Base-by-base conservation (phyloP, 768 basidiomycete species). In the Podaxis sp. region DNA sequence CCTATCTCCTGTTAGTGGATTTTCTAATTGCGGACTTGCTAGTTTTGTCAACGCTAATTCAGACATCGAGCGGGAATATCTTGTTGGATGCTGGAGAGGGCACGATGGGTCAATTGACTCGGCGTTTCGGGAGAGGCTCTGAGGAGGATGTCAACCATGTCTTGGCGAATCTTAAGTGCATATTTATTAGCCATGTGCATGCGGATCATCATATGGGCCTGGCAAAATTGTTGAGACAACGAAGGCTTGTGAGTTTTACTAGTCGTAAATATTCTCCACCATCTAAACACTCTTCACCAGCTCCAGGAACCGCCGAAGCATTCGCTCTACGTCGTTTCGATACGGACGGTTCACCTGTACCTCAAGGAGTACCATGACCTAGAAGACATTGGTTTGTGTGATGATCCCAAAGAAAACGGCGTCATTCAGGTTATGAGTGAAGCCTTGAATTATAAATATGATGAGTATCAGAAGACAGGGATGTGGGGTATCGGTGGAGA, bases 11-110 rank as follows among this genome's bases (percentile, higher is more conserved):
- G 20, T 13, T n/a, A 22, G 26, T 40, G 6, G 44, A 15, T 56
- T 49, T 51, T 51, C 26, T 62, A n/a, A 58, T 36, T 33, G n/a
- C 22, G 20, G 37, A 28, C 38, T 7, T 44, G 10, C 28, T 62
- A 91, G 90, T 91, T 2, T 91, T 91, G 15, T 82, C 88, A 0
- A 95, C 90, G 0, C 80, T 96, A 4, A 76, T 99, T 5, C 81
- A 82, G 53, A 87, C 96, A 38, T 95, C 96, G 0, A 74, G 77
- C 0, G 92, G 93, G 0, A 87, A 84, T 64, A 75, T 97, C 37
- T 76, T 98, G n/a, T 81, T 98, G 2, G 96, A 99, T 66, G 84
- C 83, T 0, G 96, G 96, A 0, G 96, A 99, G 76, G 95, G 95
- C 0, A 95, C 95, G 0, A 90, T 89, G 82, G 95, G 95, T 1